Base-by-base conservation (phyloP, 2,329 filamentous ascomycete species). In the Aspergillus vadensis region DNA sequence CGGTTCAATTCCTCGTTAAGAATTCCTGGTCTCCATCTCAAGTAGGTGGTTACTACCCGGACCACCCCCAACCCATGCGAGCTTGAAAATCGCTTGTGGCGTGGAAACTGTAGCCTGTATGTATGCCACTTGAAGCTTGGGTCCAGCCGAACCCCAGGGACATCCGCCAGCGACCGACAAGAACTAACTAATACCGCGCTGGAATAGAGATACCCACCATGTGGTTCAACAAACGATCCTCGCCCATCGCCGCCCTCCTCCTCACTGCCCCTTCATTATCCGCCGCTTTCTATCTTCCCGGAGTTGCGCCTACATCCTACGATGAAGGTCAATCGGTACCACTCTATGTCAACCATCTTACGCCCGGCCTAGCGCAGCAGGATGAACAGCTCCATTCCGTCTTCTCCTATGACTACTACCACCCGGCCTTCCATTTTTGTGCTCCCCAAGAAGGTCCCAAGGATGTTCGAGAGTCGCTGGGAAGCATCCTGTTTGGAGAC, bases 401-500 rank as follows among this genome's bases (percentile, higher is more conserved):
- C 57, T 88, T 98, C 70, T 91, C 94, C 4, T 99, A 91, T 83
- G 94, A 98, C 79, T 98, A 99, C 82, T 99, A 99, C 76, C 88
- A 95, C 70, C 86, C 88, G 5, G 85, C 85, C 3, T 96, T 99
- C 78, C 88, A 91, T 72, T 97, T 97, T 81, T 99, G 95, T 78
- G 80, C 85, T 68, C 95, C 94, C 2, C 80, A 90, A 58, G 88
- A 83, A 62, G 91, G 91, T 2, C 88, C 92, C 8, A 77, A 93
- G 74, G 85, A 90, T 80, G 87, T 96, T 21, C 88, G 91, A 43
- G 95, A 97, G 79, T 95, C 91, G 65, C 78, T 99, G 65, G 95
- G 95, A 23, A 97, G 94, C 82, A 99, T 99, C 73, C 79, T 99
- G 55, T 99, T 99, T 70, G 95, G 95, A 67, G 95, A 99, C 79